These are phyloP conservation scores for Termitomyces sp. DNA, from an alignment of 768 basidiomycete species.

Conservation along the genomic window DNA sequence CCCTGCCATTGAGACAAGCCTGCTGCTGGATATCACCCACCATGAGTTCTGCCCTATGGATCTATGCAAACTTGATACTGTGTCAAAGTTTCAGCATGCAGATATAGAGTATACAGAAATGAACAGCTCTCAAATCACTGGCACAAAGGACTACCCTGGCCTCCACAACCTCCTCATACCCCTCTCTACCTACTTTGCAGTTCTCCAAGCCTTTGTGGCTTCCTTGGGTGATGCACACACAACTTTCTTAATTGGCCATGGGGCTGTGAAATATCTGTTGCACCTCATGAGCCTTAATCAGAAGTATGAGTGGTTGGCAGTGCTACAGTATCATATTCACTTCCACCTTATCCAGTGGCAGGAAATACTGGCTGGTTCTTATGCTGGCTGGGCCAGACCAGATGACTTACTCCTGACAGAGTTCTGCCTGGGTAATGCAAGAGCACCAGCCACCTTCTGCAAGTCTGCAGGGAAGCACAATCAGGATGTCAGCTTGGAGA, in stretches of 20 bases:
- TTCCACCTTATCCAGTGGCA: not conserved
- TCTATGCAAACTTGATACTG: not conserved
- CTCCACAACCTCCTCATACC: not conserved
- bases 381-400: not conserved
- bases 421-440: not conserved
- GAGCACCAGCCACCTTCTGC: not conserved
- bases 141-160: not conserved
- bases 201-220: not conserved
- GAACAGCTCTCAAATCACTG: not conserved
- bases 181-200: not conserved
- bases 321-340: conserved; percentile 3
- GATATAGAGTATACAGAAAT: not conserved
- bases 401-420: not conserved
- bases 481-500: not conserved
- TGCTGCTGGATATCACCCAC: not conserved
- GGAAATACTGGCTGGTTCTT: not conserved
- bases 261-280: not conserved
- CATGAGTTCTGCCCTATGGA: not conserved
- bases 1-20: not conserved
- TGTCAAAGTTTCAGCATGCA: not conserved
- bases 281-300: not conserved
- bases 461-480: not conserved
- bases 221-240: not conserved
- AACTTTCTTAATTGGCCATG: not conserved
- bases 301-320: too few relatives aligned